Percentiles rank a stretch among this genome's conserved stretches.
These are phyloP conservation scores for Fraxinus paxiana DNA, from an alignment of 305 asterid genomes.

Conservation along the genomic window DNA sequence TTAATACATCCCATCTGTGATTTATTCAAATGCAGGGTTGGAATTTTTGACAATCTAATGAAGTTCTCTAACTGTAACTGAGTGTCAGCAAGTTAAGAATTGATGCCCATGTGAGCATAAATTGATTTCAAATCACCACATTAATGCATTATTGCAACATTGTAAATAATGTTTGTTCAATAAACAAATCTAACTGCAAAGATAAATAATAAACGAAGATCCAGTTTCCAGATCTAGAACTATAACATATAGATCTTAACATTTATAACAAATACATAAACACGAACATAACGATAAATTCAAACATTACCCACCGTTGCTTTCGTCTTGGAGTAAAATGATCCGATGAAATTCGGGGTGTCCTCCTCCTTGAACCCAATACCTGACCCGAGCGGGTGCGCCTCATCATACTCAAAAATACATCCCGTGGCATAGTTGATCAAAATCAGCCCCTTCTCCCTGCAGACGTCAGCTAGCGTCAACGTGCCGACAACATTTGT, in stretches of 20 bases:
- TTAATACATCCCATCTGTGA: not conserved
- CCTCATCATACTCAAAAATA: slow-evolving; percentile 68
- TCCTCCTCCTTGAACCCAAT: slow-evolving; percentile 87
- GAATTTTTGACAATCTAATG: not conserved
- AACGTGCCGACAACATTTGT: slow-evolving; percentile 76
- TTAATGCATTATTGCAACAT: not conserved
- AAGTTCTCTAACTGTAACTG: not conserved
- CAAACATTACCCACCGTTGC: slow-evolving; percentile 54
- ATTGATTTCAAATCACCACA: not conserved
- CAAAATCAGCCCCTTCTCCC: slow-evolving; percentile 56
- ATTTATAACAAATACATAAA: not conserved
- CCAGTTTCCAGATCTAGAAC: not conserved
- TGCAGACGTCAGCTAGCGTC: slow-evolving; percentile 78
- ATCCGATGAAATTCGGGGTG: slow-evolving; percentile 68
- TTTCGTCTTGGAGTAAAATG: slow-evolving; percentile 83
- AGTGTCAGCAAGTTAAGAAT: not conserved
- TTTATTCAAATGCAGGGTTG: not conserved
- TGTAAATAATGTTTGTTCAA: not conserved
- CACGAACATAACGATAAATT: not conserved
- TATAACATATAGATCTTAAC: not conserved
- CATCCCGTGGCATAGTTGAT: slow-evolving; percentile 82
- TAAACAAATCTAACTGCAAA: not conserved
- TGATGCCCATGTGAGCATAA: not conserved
- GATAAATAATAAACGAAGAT: slow-evolving; percentile 8
- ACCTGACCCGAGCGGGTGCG: slow-evolving; percentile 66